Percentiles rank a stretch among this genome's conserved stretches.
These are phyloP conservation scores for Beauveria asiatica DNA, from an alignment of 2,329 filamentous ascomycete species.

Conservation along the genomic window DNA sequence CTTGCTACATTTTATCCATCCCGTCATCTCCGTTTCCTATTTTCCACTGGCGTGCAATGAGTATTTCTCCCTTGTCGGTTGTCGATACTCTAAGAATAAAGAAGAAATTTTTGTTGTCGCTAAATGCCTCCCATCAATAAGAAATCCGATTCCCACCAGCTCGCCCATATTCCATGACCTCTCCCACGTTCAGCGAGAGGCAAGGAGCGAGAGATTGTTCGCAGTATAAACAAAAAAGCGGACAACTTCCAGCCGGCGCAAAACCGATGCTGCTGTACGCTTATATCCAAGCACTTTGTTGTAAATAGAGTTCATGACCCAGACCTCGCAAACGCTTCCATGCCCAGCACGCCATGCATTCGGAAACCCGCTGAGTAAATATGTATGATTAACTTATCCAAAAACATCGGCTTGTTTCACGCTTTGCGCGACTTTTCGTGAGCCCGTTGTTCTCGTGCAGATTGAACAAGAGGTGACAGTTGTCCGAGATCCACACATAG, in stretches of 20 bases:
- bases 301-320: not conserved
- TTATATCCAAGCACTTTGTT: not conserved
- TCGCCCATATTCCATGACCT: not conserved
- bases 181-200: not conserved
- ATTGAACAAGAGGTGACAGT: conserved; percentile 77
- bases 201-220: not conserved
- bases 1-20: not conserved
- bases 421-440: conserved; percentile 73
- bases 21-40: not conserved
- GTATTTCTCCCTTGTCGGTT: not conserved
- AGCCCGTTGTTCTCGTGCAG: conserved; percentile 74
- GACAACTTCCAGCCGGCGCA: not conserved
- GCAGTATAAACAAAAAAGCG: conserved; percentile 1
- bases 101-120: not conserved
- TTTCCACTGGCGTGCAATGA: not conserved
- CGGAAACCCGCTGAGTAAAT: conserved; percentile 1
- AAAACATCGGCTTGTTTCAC: not conserved
- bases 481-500: conserved; percentile 65
- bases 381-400: not conserved
- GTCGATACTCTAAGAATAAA: conserved; percentile 1
- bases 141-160: not conserved
- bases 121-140: conserved; percentile 7
- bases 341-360: not conserved
- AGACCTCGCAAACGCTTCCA: not conserved
- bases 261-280: not conserved